phyloP scores from a whole-genome alignment of 164 flowering plant species.

The Vitis amurensis region DNA sequence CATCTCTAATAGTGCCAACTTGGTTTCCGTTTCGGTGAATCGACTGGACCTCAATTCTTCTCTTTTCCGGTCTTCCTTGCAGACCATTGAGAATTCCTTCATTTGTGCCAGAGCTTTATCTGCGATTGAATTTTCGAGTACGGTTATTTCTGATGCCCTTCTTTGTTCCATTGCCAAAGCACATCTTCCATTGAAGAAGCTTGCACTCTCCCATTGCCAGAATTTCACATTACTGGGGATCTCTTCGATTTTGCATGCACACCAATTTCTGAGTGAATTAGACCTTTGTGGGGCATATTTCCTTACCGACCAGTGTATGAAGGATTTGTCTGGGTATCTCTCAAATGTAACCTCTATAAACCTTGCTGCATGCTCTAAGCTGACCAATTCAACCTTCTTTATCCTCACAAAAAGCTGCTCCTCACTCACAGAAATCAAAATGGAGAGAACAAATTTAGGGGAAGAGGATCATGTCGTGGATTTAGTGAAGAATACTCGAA shows the following conservation, averaged over 20 bases:
- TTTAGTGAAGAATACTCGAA: constrained; percentile 10
- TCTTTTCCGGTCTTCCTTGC: neutral
- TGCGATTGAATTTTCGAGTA: constrained; percentile 34
- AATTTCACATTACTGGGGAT: constrained; percentile 39
- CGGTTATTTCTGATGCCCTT: constrained; percentile 43
- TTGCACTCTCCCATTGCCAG: constrained; percentile 30
- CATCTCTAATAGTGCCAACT: constrained; percentile 19
- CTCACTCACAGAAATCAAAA: constrained; percentile 30
- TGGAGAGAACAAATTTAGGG: constrained; percentile 52
- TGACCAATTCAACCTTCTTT: constrained; percentile 37
- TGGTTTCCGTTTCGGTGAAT: constrained; percentile 31
- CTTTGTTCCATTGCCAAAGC: constrained; percentile 39
- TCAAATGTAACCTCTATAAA: constrained; percentile 25
- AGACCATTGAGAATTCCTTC: constrained; percentile 17
- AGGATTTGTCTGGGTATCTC: constrained; percentile 31
- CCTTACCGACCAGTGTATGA: constrained; percentile 39
- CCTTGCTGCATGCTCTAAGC: constrained; percentile 33
- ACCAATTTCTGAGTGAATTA: constrained; percentile 11
- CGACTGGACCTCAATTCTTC: constrained; percentile 18
- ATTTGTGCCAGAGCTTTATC: constrained; percentile 19
- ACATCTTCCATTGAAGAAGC: constrained; percentile 37
- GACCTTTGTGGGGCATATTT: constrained; percentile 35
- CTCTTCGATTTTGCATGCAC: constrained; percentile 22
- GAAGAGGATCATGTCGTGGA: constrained; percentile 6
- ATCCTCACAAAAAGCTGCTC: constrained; percentile 34